phyloP scores from a whole-genome alignment of 2,329 filamentous ascomycete genomes.

The Aspergillus puulaauensis region DNA sequence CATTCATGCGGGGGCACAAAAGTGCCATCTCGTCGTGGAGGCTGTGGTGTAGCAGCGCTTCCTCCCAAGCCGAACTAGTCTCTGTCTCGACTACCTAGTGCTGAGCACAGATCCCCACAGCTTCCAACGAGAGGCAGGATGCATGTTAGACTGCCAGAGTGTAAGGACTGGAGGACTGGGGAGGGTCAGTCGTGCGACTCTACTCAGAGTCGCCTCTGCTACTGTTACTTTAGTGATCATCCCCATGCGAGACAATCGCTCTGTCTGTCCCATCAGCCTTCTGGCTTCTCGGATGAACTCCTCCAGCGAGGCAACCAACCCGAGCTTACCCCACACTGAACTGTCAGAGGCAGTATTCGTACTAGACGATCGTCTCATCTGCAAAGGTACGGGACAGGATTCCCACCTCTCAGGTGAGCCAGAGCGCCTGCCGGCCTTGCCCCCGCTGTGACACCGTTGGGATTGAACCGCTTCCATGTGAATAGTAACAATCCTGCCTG shows the following conservation, averaged over 20 bases:
- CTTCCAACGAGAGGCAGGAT: not conserved
- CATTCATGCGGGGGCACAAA: constrained; percentile 17
- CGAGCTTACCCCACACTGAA: not conserved
- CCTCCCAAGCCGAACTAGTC: not conserved
- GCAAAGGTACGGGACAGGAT: not conserved
- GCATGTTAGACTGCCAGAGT: too few relatives aligned
- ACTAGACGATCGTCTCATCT: not conserved
- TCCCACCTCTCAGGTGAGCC: not conserved
- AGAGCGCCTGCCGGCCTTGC: not conserved
- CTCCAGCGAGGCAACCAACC: constrained; percentile 4
- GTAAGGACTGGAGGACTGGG: too few relatives aligned
- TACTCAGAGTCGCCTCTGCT: too few relatives aligned
- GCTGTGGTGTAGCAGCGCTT: not conserved
- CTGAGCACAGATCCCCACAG: constrained; percentile 5
- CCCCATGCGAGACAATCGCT: not conserved
- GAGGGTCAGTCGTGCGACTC: too few relatives aligned
- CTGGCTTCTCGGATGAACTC: not conserved
- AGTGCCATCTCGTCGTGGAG: not conserved
- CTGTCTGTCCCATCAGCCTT: not conserved
- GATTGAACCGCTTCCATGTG: constrained; percentile 1
- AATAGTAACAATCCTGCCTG: constrained; percentile 3
- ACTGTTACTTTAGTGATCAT: not conserved
- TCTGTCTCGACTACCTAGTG: not conserved
- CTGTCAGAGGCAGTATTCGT: not conserved
- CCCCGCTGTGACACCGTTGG: not conserved